Conservation (phyloP, 192 early-diverging fungal genomes). For the Coemansia sp. region DNA sequence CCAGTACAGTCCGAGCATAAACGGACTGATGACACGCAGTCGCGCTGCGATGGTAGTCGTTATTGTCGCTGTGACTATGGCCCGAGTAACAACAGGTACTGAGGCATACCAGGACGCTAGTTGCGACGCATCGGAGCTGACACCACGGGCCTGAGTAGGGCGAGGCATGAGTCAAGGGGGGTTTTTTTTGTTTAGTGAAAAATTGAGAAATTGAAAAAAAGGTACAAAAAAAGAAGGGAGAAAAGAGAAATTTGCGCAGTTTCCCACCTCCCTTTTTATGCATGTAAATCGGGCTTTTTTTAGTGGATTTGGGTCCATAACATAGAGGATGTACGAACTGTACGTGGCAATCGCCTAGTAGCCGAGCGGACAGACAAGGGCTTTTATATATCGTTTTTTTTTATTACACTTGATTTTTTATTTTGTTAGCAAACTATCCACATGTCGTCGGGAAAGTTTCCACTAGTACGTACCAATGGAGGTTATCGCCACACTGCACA, state of each 20-base stretch:
- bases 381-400: neutral
- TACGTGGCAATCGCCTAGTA: conserved; percentile 5
- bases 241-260: neutral
- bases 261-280: neutral
- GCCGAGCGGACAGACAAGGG: neutral
- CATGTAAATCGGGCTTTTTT: neutral
- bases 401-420: neutral
- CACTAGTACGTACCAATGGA: conserved; percentile 13
- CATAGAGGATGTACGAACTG: neutral
- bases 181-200: neutral
- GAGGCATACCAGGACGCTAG: conserved; percentile 27
- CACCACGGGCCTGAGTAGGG: conserved; percentile 7
- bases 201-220: neutral
- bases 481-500: neutral
- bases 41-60: conserved; percentile 18
- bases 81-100: conserved; percentile 26
- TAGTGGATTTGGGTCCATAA: neutral
- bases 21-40: conserved; percentile 10
- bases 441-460: conserved; percentile 37
- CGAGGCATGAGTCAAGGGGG: neutral
- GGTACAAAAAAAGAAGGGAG: neutral
- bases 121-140: conserved; percentile 31
- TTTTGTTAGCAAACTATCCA: neutral
- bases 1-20: conserved; percentile 61
- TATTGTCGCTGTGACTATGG: conserved; percentile 13